Evolutionary conservation across 2,329 filamentous ascomycete genomes (phyloP), one percentile per base, ranked within the genome.

Genomic region (Raffaelea arxii): DNA sequence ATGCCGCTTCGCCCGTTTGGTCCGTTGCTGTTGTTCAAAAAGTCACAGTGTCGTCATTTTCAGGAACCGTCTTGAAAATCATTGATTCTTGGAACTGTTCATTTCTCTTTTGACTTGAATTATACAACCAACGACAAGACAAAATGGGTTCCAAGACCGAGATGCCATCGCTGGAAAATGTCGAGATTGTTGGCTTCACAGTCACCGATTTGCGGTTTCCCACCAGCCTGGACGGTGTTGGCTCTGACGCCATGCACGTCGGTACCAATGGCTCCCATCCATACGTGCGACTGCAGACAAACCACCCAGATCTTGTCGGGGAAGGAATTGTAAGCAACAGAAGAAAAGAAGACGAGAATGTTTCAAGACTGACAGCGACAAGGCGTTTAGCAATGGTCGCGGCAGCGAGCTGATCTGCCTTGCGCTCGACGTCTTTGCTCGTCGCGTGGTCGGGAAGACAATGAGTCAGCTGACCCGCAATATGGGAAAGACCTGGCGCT

Each of bases 161-260:
- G n/a, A n/a, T n/a, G n/a, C n/a, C n/a, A n/a, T n/a, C n/a, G n/a
- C n/a, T n/a, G n/a, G n/a, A n/a, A n/a, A n/a, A n/a, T n/a, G n/a
- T n/a, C n/a, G n/a, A n/a, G n/a, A n/a, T n/a, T n/a, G n/a, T n/a
- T n/a, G n/a, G n/a, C n/a, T n/a, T n/a, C n/a, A n/a, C n/a, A n/a
- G n/a, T n/a, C n/a, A n/a, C n/a, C 60, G 84, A 88, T 68, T 82
- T 88, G 62, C 79, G 84, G 56, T 88, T 88, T 62, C 84, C 84
- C 64, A 96, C 89, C n/a, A 95, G 89, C 36, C 80, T 96, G 51
- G 88, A 94, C 68, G 92, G 91, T 70, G 94, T 88, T n/a, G 89
- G 89, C 58, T 94, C 87, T 9, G 90, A 96, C 77, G 90, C 91
- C 59, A 96, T 95, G 90, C 95, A 96, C 61, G 85, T 86, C 3